These are phyloP conservation scores for Cerioporus squamosus DNA, from an alignment of 1,284 basidiomycete genomes.

Conservation along the genomic window DNA sequence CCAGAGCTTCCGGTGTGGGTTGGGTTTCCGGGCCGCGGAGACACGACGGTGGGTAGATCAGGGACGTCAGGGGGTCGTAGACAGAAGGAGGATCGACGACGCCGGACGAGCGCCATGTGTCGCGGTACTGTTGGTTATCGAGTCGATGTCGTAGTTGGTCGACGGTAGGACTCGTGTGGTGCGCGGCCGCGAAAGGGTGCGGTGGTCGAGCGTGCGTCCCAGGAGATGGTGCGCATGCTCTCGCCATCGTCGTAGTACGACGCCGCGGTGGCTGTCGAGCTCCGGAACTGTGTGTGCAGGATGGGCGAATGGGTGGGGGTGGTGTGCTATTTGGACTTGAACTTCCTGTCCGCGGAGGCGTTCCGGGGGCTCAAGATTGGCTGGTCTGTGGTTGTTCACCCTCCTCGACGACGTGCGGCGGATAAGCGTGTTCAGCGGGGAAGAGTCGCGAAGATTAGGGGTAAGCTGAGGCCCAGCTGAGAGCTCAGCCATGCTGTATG, in stretches of 20 bases:
- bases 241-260: conserved; percentile 34
- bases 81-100: conserved; percentile 16
- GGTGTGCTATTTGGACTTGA: not conserved
- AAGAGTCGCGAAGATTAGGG: conserved; percentile 35
- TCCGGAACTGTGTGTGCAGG: conserved; percentile 65
- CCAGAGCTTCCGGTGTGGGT: not conserved
- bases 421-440: conserved; percentile 47
- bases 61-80: conserved; percentile 12
- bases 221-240: conserved; percentile 27
- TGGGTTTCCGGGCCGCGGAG: conserved; percentile 42
- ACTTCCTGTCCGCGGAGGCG: conserved; percentile 22
- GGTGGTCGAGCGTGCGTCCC: conserved; percentile 21
- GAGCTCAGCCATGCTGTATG: conserved; percentile 20
- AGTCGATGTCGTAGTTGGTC: conserved; percentile 40
- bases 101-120: conserved; percentile 29
- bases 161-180: conserved; percentile 30
- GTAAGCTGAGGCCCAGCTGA: conserved; percentile 9
- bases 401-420: conserved; percentile 44
- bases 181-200: conserved; percentile 4
- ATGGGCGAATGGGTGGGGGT: conserved; percentile 55
- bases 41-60: conserved; percentile 51
- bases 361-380: conserved; percentile 23
- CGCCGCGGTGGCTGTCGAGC: conserved; percentile 55
- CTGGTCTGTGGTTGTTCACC: conserved; percentile 18
- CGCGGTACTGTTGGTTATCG: conserved; percentile 32